Percentiles rank a stretch among this genome's conserved stretches.
Conservation (phyloP, 2,329 filamentous ascomycete species). For the Beauveria scarabaeidicola region DNA sequence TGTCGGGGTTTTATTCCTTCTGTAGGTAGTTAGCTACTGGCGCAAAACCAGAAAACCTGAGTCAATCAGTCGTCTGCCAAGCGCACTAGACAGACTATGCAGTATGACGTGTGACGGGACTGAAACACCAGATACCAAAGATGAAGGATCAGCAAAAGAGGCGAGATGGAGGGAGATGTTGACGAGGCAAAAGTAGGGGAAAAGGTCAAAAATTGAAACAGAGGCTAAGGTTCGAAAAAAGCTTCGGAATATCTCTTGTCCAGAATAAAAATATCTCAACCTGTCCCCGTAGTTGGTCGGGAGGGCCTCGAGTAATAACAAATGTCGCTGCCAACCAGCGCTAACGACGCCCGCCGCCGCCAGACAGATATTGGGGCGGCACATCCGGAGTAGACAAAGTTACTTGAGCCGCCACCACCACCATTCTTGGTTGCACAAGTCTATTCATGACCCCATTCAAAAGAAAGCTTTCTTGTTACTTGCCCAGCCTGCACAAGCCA, state of each 20-base stretch:
- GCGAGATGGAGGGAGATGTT: background rate
- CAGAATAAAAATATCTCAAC: background rate
- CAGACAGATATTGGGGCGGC: background rate
- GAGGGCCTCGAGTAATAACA: slow-evolving; percentile 4
- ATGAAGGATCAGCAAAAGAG: slow-evolving; percentile 1
- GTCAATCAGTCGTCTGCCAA: slow-evolving; percentile 4
- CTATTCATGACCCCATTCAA: background rate
- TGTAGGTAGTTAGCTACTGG: background rate
- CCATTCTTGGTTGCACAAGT: background rate
- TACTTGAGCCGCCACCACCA: background rate
- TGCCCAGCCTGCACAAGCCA: slow-evolving; percentile 4
- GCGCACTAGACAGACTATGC: slow-evolving; percentile 1
- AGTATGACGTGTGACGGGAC: slow-evolving; percentile 9
- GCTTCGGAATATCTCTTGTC: too few species aligned
- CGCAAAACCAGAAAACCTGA: background rate
- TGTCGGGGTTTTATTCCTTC: background rate
- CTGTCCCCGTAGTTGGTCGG: background rate
- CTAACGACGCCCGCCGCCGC: background rate
- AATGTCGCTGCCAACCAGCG: background rate
- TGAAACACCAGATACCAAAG: slow-evolving; percentile 8
- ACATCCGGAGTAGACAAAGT: background rate
- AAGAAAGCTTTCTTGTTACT: background rate
- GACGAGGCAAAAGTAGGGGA: background rate
- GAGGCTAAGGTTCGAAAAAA: background rate
- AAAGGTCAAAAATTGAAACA: background rate